phyloP scores from a whole-genome alignment of 2,329 filamentous ascomycete species.

The Spiromastix sp. region DNA sequence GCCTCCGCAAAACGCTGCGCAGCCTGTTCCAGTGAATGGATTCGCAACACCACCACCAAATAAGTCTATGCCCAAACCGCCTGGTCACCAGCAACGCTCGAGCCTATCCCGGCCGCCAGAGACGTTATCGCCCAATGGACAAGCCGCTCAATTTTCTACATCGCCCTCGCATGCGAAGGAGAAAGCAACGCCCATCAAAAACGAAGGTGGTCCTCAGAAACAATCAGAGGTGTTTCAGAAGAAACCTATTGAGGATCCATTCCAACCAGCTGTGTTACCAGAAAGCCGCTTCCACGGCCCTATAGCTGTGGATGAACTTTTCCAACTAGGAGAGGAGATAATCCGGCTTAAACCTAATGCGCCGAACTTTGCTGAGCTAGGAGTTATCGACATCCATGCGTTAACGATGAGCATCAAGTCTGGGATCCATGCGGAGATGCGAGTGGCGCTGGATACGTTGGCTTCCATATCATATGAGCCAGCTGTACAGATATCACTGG shows the following conservation, averaged over 20 bases:
- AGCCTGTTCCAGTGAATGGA: conserved; percentile 27
- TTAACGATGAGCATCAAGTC: conserved; percentile 83
- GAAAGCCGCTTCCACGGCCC: conserved; percentile 57
- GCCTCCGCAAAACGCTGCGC: conserved; percentile 18
- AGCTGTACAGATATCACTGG: conserved; percentile 55
- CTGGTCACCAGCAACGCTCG: conserved; percentile 16
- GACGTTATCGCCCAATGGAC: conserved; percentile 15
- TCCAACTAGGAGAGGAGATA: conserved; percentile 56
- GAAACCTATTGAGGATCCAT: conserved; percentile 25
- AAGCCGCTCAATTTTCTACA: conserved; percentile 5
- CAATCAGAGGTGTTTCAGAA: conserved; percentile 1
- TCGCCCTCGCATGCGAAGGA: conserved; percentile 11
- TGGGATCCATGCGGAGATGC: conserved; percentile 80
- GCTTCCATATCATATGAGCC: conserved; percentile 58
- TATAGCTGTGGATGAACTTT: conserved; percentile 56
- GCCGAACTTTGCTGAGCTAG: conserved; percentile 66
- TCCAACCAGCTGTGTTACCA: conserved; percentile 36
- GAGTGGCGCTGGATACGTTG: conserved; percentile 77
- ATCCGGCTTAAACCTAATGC: conserved; percentile 61
- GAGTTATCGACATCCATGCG: conserved; percentile 80
- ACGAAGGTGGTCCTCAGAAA: conserved; percentile 5
- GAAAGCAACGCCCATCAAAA: conserved; percentile 11
- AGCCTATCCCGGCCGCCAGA: conserved; percentile 18
- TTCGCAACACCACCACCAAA: conserved; percentile 28
- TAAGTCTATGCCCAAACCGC: conserved; percentile 22